Percentiles rank a stretch among this genome's conserved stretches.
Evolutionary conservation across 2,329 filamentous ascomycete species (phyloP).

Genomic region (Nannizzia gypsea): DNA sequence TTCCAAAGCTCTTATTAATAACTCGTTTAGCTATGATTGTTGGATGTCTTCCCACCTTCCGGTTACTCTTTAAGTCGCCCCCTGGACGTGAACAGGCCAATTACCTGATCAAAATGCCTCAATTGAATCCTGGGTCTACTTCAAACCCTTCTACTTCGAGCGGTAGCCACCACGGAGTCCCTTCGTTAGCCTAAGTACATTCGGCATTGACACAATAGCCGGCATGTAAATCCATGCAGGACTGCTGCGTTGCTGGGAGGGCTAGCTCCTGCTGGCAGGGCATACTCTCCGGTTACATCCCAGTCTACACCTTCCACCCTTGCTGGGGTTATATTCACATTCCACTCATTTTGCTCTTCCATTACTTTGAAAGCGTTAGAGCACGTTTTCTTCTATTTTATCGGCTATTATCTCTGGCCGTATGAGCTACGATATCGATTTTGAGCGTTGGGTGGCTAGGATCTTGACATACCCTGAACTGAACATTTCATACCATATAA

Average conservation of each 20-base stretch:
- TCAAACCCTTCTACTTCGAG: not conserved
- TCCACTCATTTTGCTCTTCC: not conserved
- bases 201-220: not conserved
- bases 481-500: not conserved
- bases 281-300: not conserved
- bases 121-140: not conserved
- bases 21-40: conserved; percentile 6
- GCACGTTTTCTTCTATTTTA: not conserved
- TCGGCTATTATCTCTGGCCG: not conserved
- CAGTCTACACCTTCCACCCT: not conserved
- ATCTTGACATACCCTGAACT: not conserved
- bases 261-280: conserved; percentile 1
- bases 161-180: not conserved
- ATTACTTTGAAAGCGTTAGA: not conserved
- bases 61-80: conserved; percentile 6
- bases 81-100: not conserved
- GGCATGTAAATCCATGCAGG: not conserved
- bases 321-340: not conserved
- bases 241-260: conserved; percentile 3
- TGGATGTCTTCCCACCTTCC: conserved; percentile 9
- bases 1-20: not conserved
- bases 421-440: not conserved
- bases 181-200: not conserved
- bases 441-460: not conserved
- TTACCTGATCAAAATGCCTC: not conserved